These are phyloP conservation scores for Trametes meyenii DNA, from an alignment of 768 basidiomycete genomes.

Conservation along the genomic window DNA sequence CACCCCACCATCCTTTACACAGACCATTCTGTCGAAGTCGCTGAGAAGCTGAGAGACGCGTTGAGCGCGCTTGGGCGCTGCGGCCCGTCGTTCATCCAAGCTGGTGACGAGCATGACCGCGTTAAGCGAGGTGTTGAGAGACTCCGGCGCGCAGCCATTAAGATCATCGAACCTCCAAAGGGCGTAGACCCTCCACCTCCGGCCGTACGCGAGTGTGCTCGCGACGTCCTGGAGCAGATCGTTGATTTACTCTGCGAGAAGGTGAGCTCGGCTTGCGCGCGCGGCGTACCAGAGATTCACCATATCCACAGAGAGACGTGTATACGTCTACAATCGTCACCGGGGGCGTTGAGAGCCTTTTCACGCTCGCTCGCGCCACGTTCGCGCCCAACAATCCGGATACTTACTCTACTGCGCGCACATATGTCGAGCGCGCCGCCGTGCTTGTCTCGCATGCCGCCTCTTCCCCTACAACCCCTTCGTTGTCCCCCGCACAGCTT, in stretches of 20 bases:
- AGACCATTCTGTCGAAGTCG: constrained; percentile 14
- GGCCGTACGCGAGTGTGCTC: constrained; percentile 18
- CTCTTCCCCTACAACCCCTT: not conserved
- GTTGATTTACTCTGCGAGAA: constrained; percentile 36
- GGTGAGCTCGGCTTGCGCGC: constrained; percentile 26
- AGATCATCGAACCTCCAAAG: constrained; percentile 43
- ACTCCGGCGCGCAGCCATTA: constrained; percentile 52
- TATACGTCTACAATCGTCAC: constrained; percentile 35
- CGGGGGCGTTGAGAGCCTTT: constrained; percentile 55
- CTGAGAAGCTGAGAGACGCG: constrained; percentile 9
- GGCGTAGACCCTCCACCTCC: constrained; percentile 2
- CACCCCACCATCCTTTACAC: not conserved
- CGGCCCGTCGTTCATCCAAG: constrained; percentile 12
- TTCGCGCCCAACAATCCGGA: constrained; percentile 45
- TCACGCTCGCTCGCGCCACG: constrained; percentile 51
- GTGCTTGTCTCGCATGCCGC: constrained; percentile 28
- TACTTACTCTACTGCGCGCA: constrained; percentile 50
- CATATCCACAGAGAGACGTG: not conserved
- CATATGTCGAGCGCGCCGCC: constrained; percentile 49
- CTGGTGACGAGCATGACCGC: constrained; percentile 49
- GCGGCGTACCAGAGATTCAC: not conserved
- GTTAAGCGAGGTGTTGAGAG: constrained; percentile 64
- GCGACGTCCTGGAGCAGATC: constrained; percentile 41
- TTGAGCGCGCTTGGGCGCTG: constrained; percentile 9
- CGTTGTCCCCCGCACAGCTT: constrained; percentile 2